Conservation (phyloP, 257 asterid species). For the Forsythia suspensa region DNA sequence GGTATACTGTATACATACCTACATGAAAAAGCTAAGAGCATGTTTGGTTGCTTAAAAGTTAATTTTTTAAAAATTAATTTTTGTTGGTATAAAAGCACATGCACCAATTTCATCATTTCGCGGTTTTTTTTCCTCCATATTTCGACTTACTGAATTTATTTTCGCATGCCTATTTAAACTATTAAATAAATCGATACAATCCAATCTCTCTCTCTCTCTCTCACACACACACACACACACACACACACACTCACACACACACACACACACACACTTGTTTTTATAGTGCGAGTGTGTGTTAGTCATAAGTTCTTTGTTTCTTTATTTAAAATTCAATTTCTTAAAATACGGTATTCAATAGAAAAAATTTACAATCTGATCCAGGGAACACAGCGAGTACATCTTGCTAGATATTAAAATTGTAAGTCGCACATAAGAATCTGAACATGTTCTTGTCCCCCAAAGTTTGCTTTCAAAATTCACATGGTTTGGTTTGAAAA, state of each 20-base stretch:
- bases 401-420: background rate
- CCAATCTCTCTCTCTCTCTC: background rate
- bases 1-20: background rate
- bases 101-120: background rate
- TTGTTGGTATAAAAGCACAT: too few species aligned
- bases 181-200: background rate
- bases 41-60: too few species aligned
- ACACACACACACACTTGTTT: too few species aligned
- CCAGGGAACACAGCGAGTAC: background rate
- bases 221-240: too few species aligned
- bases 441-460: conserved; percentile 6
- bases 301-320: background rate
- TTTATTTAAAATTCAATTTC: background rate
- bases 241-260: too few species aligned
- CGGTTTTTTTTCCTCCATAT: too few species aligned
- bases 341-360: background rate
- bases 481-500: conserved; percentile 26
- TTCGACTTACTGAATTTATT: background rate
- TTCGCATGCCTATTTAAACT: background rate
- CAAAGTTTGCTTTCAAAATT: background rate
- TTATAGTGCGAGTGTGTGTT: background rate
- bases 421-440: too few species aligned
- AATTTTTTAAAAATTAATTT: too few species aligned
- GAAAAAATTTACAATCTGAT: background rate
- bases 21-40: background rate